Percentiles rank a stretch among this genome's conserved stretches.
Conservation (phyloP, 352 stramenopile genomes). For the Pythium coloratum region DNA sequence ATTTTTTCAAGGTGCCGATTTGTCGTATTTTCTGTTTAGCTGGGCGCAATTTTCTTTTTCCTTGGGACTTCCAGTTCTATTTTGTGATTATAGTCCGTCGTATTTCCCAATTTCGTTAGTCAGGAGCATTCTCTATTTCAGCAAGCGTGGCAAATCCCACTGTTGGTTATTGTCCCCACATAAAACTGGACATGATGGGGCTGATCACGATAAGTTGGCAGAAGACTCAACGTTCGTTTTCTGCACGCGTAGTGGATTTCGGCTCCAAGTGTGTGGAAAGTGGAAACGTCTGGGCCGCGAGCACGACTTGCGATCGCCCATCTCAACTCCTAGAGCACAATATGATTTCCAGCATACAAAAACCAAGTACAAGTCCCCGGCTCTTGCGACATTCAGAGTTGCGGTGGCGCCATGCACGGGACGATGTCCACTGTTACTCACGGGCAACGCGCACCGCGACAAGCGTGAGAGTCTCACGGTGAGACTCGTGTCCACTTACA, state of each 20-base stretch:
- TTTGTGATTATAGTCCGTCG: neutral
- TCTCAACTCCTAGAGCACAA: neutral
- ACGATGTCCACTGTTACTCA: neutral
- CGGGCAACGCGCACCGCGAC: too few species aligned
- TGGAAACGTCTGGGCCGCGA: neutral
- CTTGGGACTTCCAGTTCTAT: neutral
- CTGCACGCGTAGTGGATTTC: neutral
- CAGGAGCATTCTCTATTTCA: neutral
- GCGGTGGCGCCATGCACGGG: neutral
- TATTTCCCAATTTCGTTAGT: neutral
- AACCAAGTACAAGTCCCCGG: neutral
- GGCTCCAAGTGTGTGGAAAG: neutral
- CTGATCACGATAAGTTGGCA: neutral
- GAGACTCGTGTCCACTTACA: neutral
- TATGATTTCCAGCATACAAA: neutral
- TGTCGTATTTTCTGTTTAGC: too few species aligned
- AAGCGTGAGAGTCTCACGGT: neutral
- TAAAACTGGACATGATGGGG: conserved; percentile 1
- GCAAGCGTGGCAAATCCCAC: neutral
- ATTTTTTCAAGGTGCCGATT: too few species aligned
- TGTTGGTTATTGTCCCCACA: neutral
- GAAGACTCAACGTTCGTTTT: neutral
- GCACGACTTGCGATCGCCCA: neutral
- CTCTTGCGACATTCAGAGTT: neutral
- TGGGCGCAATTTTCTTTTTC: too few species aligned